Percentiles rank a stretch among this genome's conserved stretches.
These are phyloP conservation scores for Phytophthora sansomeana DNA, from an alignment of 352 stramenopile species.

Conservation along the genomic window DNA sequence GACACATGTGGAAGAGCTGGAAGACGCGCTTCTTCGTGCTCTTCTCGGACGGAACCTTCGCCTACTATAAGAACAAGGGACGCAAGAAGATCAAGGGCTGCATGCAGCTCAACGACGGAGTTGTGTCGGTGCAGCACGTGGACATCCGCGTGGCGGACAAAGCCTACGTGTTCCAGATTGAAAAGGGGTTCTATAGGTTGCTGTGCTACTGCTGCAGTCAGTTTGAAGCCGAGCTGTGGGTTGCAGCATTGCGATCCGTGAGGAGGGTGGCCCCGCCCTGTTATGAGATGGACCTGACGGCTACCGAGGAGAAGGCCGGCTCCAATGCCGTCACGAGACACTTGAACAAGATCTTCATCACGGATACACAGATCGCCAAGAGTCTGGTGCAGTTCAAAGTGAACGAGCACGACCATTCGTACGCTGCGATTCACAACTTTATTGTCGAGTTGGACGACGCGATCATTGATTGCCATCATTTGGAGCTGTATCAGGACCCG, in stretches of 20 bases:
- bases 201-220: constrained; percentile 84
- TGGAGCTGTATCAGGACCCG: constrained; percentile 66
- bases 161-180: constrained; percentile 82
- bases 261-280: constrained; percentile 51
- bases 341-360: constrained; percentile 88
- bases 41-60: constrained; percentile 82
- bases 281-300: constrained; percentile 75
- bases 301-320: constrained; percentile 60
- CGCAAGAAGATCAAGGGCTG: constrained; percentile 85
- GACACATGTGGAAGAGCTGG: constrained; percentile 89
- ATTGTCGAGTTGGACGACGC: constrained; percentile 71
- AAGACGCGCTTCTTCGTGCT: constrained; percentile 90
- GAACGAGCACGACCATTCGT: constrained; percentile 53
- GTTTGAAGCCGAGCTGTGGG: constrained; percentile 84
- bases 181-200: constrained; percentile 87
- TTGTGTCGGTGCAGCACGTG: constrained; percentile 84
- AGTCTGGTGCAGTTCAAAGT: constrained; percentile 63
- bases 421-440: constrained; percentile 63
- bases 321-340: constrained; percentile 62
- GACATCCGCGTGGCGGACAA: constrained; percentile 74
- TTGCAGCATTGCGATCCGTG: constrained; percentile 64
- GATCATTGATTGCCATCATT: constrained; percentile 74
- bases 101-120: constrained; percentile 84
- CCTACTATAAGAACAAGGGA: constrained; percentile 84
- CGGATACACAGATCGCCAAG: constrained; percentile 60